A percentile compares a stretch with the other conserved stretches of the same genome.
These are phyloP conservation scores for Aspergillus transmontanensis DNA, from an alignment of 2,329 filamentous ascomycete genomes.

Conservation along the genomic window DNA sequence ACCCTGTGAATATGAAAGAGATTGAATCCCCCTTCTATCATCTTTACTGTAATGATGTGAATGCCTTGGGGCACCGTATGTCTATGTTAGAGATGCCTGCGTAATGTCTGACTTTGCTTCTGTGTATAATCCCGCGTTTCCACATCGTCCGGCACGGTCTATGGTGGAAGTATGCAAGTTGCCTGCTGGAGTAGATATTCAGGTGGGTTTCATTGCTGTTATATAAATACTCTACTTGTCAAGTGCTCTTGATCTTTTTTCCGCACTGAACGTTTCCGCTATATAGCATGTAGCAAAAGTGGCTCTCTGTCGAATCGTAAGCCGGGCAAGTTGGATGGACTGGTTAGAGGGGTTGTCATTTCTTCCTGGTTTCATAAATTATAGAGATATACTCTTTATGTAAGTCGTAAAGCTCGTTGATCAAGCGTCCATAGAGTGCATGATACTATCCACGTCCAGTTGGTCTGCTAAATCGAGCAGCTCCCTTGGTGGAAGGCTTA, in stretches of 20 bases:
- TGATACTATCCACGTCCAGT: conserved; percentile 17
- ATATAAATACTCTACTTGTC: background rate
- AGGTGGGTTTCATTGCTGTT: conserved; percentile 17
- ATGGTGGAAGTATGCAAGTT: conserved; percentile 18
- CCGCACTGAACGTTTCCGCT: background rate
- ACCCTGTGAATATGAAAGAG: background rate
- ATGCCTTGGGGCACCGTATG: background rate
- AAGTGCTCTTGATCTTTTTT: background rate
- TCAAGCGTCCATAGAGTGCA: background rate
- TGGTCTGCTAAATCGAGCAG: conserved; percentile 29
- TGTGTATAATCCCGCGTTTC: conserved; percentile 15
- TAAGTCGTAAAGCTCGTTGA: background rate
- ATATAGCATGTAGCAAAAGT: background rate
- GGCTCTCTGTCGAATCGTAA: too few relatives aligned
- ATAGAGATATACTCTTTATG: background rate
- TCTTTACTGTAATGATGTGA: too few relatives aligned
- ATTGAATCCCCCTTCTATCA: background rate
- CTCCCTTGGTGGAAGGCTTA: conserved; percentile 27
- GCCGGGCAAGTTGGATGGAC: background rate
- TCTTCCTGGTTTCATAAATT: background rate
- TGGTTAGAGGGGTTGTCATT: background rate
- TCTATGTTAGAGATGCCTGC: conserved; percentile 21
- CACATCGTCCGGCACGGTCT: conserved; percentile 17
- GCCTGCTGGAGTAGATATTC: conserved; percentile 16
- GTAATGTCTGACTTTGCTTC: conserved; percentile 15